Percentiles rank a stretch among this genome's conserved stretches.
These are phyloP conservation scores for Fraxinus latifolia DNA, from an alignment of 305 asterid genomes.

Conservation along the genomic window DNA sequence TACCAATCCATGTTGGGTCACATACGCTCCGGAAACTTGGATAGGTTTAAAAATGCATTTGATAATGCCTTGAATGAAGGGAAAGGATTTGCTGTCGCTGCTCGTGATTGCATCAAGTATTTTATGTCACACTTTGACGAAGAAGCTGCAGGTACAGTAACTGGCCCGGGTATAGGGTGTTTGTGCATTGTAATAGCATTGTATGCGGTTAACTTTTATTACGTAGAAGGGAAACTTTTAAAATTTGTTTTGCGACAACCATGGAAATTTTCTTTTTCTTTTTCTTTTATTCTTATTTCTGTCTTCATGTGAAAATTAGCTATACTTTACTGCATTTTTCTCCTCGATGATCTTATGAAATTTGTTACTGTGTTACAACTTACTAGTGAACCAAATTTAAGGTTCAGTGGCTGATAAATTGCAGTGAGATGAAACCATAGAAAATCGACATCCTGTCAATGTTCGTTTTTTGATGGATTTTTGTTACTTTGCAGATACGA, in stretches of 20 bases:
- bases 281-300: background rate
- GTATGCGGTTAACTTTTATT: constrained; percentile 15
- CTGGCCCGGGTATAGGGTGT: background rate
- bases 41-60: constrained; percentile 71
- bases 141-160: constrained; percentile 64
- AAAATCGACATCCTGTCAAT: constrained; percentile 14
- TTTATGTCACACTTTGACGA: constrained; percentile 53
- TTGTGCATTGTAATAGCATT: constrained; percentile 11
- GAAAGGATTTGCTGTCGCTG: constrained; percentile 79
- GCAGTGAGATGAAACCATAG: constrained; percentile 6
- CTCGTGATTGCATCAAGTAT: constrained; percentile 59
- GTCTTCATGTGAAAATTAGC: constrained; percentile 12
- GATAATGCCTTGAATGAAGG: constrained; percentile 71
- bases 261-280: background rate
- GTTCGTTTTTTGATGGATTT: constrained; percentile 8
- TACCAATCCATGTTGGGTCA: constrained; percentile 88
- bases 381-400: background rate
- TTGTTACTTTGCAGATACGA: constrained; percentile 54
- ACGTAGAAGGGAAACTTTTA: constrained; percentile 11
- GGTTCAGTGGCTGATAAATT: constrained; percentile 18
- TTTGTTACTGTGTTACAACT: background rate
- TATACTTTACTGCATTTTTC: constrained; percentile 15
- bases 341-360: constrained; percentile 18
- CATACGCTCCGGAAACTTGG: constrained; percentile 72
- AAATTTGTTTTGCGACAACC: background rate